phyloP scores from a whole-genome alignment of 768 basidiomycete species.

The Mycena sanguinolenta region DNA sequence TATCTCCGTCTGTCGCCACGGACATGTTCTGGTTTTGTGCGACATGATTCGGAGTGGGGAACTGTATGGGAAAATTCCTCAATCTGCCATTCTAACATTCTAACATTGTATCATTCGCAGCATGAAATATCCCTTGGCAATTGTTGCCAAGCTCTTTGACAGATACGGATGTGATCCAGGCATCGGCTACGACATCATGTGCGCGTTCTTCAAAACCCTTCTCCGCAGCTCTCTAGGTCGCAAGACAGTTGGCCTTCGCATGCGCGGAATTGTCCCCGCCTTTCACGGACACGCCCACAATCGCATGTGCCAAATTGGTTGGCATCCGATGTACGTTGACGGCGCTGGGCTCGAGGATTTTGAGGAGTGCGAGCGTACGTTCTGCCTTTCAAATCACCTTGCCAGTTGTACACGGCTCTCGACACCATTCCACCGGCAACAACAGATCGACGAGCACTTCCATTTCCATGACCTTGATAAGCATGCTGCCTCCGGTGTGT shows the following conservation, averaged over 20 bases:
- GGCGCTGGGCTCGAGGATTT: slow-evolving; percentile 48
- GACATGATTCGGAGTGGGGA: slow-evolving; percentile 47
- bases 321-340: slow-evolving; percentile 42
- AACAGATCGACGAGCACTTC: slow-evolving; percentile 42
- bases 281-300: slow-evolving; percentile 48
- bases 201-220: slow-evolving; percentile 43
- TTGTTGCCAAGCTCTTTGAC: slow-evolving; percentile 34
- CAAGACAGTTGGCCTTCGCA: slow-evolving; percentile 7
- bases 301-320: slow-evolving; percentile 41
- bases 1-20: slow-evolving; percentile 44
- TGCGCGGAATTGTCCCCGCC: slow-evolving; percentile 31
- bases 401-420: slow-evolving; percentile 38
- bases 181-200: slow-evolving; percentile 46
- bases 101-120: no score
- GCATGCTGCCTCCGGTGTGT: slow-evolving; percentile 34
- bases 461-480: slow-evolving; percentile 39
- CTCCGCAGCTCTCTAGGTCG: slow-evolving; percentile 36
- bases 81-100: not conserved
- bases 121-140: slow-evolving; percentile 45
- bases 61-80: slow-evolving; percentile 35
- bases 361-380: slow-evolving; percentile 45
- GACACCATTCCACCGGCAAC: slow-evolving; percentile 41
- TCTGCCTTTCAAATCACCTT: slow-evolving; percentile 45
- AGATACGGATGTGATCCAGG: slow-evolving; percentile 31
- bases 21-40: slow-evolving; percentile 41